phyloP scores from a whole-genome alignment of 192 early-diverging fungal genomes.

The Entomortierella beljakovae region DNA sequence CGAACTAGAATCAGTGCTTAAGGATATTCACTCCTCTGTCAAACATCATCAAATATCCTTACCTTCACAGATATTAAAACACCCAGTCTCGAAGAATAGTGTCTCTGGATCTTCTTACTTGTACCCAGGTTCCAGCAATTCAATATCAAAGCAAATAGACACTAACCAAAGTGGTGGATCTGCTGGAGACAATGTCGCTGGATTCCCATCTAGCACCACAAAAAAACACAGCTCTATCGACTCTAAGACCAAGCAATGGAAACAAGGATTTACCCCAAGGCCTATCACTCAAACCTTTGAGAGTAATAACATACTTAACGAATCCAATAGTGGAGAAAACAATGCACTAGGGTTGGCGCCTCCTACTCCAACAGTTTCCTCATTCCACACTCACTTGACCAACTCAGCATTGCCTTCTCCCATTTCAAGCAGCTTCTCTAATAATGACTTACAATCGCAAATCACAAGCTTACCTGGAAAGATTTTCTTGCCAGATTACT shows the following conservation, averaged over 20 bases:
- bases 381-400: neutral
- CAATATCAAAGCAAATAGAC: conserved; percentile 18
- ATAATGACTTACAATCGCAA: neutral
- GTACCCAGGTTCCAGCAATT: conserved; percentile 2
- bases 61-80: conserved; percentile 12
- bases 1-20: conserved; percentile 66
- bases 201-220: no score
- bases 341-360: neutral
- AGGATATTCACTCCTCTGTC: conserved; percentile 71
- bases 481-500: neutral
- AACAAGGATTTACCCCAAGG: conserved; percentile 33
- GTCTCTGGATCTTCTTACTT: neutral
- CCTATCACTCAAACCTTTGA: conserved; percentile 1
- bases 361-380: neutral
- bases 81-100: conserved; percentile 3
- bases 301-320: neutral
- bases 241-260: conserved; percentile 24
- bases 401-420: conserved; percentile 2
- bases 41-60: conserved; percentile 71
- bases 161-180: no score
- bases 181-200: no score
- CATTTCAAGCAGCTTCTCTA: neutral
- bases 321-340: neutral
- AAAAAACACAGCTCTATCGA: conserved; percentile 21
- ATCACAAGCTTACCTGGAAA: neutral